Base-by-base conservation (phyloP, 495 filamentous ascomycete genomes). In the Aspergillus asperescens region DNA sequence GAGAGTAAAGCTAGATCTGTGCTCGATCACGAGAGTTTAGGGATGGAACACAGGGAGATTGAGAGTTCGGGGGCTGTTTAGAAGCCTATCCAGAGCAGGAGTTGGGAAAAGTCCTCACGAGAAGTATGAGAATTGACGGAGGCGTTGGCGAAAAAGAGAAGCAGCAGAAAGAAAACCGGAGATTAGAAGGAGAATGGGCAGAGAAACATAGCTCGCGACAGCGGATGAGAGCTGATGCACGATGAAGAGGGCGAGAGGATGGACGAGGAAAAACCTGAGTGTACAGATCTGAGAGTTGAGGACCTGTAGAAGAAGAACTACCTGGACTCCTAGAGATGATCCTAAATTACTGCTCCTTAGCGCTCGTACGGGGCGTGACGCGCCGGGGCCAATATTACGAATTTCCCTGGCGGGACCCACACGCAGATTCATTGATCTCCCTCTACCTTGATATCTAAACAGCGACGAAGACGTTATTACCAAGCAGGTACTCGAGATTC, bases 211-310 rank as follows among this genome's bases (percentile, higher is more conserved):
- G 49, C 29, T 8, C 37, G 40, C 29, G 28, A 8, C 40, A 57
- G 37, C 24, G 48, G 47, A 49, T 34, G 24, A 40, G 44, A 49
- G 44, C 48, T 51, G 22, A 25, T 41, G 15, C 34, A 43, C n/a
- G 0, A 20, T 12, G 45, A 68, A 68, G 22, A 65, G 58, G 50
- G 59, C 47, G 23, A 53, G 48, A 47, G 53, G 57, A 58, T 24
- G 45, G 49, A 47, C 7, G 43, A 47, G 58, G 46, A 54, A 52
- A 59, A 50, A 61, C 55, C 63, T 60, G 55, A 66, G 60, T 70
- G 62, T 61, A 63, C 50, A 42, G 18, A 22, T 20, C 20, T 42
- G 18, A 42, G 12, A 22, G 19, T 20, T n/a, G 12, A 25, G 39
- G 39, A 25, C 12, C 20, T 42, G 39, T 43, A 27, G 41, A 43